Evolutionary conservation across 169 alveolate genomes (phyloP), one percentile per base, ranked within the genome.

Genomic region (Amoebophrya sp.): DNA sequence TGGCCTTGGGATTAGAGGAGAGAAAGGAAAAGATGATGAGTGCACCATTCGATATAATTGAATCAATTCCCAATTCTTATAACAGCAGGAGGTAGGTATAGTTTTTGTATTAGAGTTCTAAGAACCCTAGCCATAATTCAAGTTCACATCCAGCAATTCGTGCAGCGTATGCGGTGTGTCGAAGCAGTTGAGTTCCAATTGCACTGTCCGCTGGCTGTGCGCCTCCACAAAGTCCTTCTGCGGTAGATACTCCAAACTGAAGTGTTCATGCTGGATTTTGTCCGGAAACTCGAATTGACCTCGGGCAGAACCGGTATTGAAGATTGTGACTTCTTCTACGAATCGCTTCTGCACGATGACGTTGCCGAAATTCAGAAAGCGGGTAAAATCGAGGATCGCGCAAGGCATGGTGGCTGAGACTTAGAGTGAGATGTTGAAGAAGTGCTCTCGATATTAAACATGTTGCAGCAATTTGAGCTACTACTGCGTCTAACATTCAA

Each of bases 341-440:
- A 65, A 65, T 36, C n/a, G 18, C 26, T 65, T 65, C 83, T 65
- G 83, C 83, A 65, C 83, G 83, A 65, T 65, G 33, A 65, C 33
- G 83, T 65, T 65, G 26, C 83, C 83, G 26, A 65, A 65, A 36
- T 65, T 65, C 39, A 65, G 83, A 26, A 65, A 65, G 3, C 83
- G 83, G 2, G 83, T 65, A 36, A 65, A 65, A 26, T 65, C 83
- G 38, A 65, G 83, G 2, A 65, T 65, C 83, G 83, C 83, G 83
- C 83, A 65, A 6, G 83, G 83, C 83, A 65, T 65, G 83, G 83
- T 65, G 33, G 83, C 83, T 36, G n/a, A n/a, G n/a, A n/a, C n/a
- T n/a, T n/a, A n/a, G n/a, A n/a, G n/a, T n/a, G n/a, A n/a, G n/a
- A n/a, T n/a, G n/a, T n/a, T n/a, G n/a, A n/a, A n/a, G n/a, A n/a